These are phyloP conservation scores for Aspergillus quadricinctus DNA, from an alignment of 2,329 filamentous ascomycete genomes.

Conservation along the genomic window DNA sequence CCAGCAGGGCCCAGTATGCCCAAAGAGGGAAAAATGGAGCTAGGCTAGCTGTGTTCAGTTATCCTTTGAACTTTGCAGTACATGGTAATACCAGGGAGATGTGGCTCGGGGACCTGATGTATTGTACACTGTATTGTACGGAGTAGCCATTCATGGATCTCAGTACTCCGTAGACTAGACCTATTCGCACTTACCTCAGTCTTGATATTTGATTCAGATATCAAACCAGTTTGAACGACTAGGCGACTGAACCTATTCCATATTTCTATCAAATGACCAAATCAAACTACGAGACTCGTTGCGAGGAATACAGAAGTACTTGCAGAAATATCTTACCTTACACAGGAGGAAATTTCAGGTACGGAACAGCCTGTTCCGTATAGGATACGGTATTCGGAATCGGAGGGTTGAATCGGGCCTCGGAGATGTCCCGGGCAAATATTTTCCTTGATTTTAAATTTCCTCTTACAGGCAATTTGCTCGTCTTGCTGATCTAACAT, in stretches of 20 bases:
- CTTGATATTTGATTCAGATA: background rate
- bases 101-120: background rate
- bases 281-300: background rate
- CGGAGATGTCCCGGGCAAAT: conserved; percentile 15
- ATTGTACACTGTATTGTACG: background rate
- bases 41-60: background rate
- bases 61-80: background rate
- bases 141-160: background rate
- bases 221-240: too few species aligned
- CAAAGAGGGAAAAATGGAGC: background rate
- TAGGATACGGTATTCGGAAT: conserved; percentile 10
- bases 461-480: conserved; percentile 5
- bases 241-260: too few species aligned
- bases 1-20: background rate
- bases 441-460: conserved; percentile 7
- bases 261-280: background rate
- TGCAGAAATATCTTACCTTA: conserved; percentile 3
- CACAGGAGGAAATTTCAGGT: background rate
- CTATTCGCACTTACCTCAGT: background rate
- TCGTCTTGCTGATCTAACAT: background rate
- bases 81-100: background rate
- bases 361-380: background rate
- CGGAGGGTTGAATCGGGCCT: conserved; percentile 17
- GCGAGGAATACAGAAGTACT: background rate
- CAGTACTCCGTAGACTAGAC: background rate